Base-by-base conservation (phyloP, 108 stramenopile genomes). In the Cylindrotheca fusiformis region DNA sequence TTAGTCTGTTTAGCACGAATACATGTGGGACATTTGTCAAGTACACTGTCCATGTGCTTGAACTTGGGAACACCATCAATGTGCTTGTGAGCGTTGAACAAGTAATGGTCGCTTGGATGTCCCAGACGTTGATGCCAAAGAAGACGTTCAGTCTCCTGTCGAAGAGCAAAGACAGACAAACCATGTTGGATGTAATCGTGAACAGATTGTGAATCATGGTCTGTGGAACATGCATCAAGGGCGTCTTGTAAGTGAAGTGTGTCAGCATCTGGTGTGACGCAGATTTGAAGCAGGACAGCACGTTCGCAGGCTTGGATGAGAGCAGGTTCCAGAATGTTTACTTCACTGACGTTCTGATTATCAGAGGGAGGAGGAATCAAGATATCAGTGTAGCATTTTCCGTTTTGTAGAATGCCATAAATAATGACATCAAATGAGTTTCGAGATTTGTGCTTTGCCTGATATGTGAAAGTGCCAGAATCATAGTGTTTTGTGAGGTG, bases 121-220 rank as follows among this genome's bases (percentile, higher is more conserved):
- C 53, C 51, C 4, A 63, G 36, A 3, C 69, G 61, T 63, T 71
- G 69, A 44, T 71, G 69, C 69, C 69, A n/a, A n/a, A n/a, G n/a
- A n/a, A n/a, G n/a, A n/a, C n/a, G n/a, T n/a, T n/a, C n/a, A n/a
- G n/a, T n/a, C 8, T 48, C 5, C 18, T 26, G 5, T 22, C 27
- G 21, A 60, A 47, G 5, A 12, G 60, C 60, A 50, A 12, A 4
- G 3, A 27, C 44, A 6, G 27, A 17, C 4, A 45, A 18, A 27
- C 23, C 17, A 22, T 4, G 4, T 22, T 23, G 60, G 44, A 28
- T 50, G 48, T 46, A 50, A 8, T 4, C 14, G 10, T 55, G 55
- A 29, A 29, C 26, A 29, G 55, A 29, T 6, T 29, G 10, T 4
- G 6, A 17, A 55, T 27, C 27, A 22, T 17, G 30, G 8, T 28